phyloP scores from a whole-genome alignment of 2,329 filamentous ascomycete genomes.

The Exophiala mesophila region DNA sequence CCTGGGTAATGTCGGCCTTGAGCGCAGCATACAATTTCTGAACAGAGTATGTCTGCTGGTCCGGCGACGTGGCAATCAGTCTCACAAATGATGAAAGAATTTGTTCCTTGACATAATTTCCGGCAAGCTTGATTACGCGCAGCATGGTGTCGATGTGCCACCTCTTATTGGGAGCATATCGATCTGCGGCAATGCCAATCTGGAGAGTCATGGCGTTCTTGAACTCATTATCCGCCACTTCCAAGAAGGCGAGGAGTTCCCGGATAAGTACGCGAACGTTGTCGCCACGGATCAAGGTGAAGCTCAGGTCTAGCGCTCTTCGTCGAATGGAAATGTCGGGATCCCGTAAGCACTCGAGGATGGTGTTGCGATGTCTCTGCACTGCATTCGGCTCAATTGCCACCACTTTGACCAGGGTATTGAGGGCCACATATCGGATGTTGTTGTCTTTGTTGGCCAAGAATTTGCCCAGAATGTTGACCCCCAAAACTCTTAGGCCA shows the following conservation, averaged over 20 bases:
- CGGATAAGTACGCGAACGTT: slow-evolving; percentile 92
- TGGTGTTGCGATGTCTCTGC: slow-evolving; percentile 94
- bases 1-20: slow-evolving; percentile 96
- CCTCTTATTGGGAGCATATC: slow-evolving; percentile 92
- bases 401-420: slow-evolving; percentile 96
- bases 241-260: slow-evolving; percentile 88
- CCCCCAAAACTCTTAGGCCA: slow-evolving; percentile 84
- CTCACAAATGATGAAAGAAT: slow-evolving; percentile 96
- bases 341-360: slow-evolving; percentile 90
- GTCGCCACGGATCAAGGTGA: slow-evolving; percentile 94
- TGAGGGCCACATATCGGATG: slow-evolving; percentile 94
- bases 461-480: slow-evolving; percentile 98
- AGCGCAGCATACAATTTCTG: slow-evolving; percentile 89
- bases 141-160: slow-evolving; percentile 99
- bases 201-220: slow-evolving; percentile 98
- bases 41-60: slow-evolving; percentile 92
- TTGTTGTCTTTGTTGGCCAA: slow-evolving; percentile 98
- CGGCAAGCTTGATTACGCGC: slow-evolving; percentile 84
- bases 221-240: slow-evolving; percentile 97
- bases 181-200: slow-evolving; percentile 93
- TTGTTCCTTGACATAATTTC: slow-evolving; percentile 96
- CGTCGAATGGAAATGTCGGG: slow-evolving; percentile 97
- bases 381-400: slow-evolving; percentile 97
- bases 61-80: slow-evolving; percentile 87
- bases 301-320: slow-evolving; percentile 93